phyloP scores from a whole-genome alignment of 805 yeast genomes.

The Suhomyces vadensis region DNA sequence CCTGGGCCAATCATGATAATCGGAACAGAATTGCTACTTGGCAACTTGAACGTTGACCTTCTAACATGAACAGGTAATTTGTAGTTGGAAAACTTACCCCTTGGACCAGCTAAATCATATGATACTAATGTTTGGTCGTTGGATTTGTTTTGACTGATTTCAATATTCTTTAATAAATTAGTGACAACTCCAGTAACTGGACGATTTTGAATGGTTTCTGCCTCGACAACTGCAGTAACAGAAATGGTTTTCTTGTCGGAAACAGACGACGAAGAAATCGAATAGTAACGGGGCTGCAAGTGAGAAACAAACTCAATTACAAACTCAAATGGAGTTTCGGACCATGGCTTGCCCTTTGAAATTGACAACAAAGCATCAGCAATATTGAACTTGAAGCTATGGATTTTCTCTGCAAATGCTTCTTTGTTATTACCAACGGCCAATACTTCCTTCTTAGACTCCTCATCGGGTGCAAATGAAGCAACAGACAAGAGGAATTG shows the following conservation, averaged over 20 bases:
- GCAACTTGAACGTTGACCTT: conserved; percentile 92
- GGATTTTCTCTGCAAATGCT: conserved; percentile 64
- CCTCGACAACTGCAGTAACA: conserved; percentile 91
- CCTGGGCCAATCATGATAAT: conserved; percentile 96
- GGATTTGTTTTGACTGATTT: conserved; percentile 52
- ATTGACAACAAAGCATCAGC: conserved; percentile 69
- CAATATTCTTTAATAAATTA: conserved; percentile 75
- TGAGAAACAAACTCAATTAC: conserved; percentile 78
- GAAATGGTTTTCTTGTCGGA: conserved; percentile 74
- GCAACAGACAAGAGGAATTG: conserved; percentile 73
- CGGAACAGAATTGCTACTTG: conserved; percentile 80
- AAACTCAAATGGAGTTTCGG: conserved; percentile 76
- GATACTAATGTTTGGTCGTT: conserved; percentile 46
- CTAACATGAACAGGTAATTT: conserved; percentile 90
- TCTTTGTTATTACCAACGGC: conserved; percentile 67
- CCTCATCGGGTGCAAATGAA: conserved; percentile 76
- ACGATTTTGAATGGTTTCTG: conserved; percentile 33
- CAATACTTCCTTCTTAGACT: conserved; percentile 48
- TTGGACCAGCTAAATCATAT: conserved; percentile 85
- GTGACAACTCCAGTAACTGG: conserved; percentile 86
- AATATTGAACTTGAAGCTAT: conserved; percentile 61
- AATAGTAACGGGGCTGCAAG: conserved; percentile 92
- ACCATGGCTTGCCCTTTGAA: conserved; percentile 72
- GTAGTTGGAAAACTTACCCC: conserved; percentile 50
- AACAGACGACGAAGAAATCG: conserved; percentile 87